These are phyloP conservation scores for Astathelohania contejeani DNA, from an alignment of 371 early-diverging fungal genomes.

Conservation along the genomic window DNA sequence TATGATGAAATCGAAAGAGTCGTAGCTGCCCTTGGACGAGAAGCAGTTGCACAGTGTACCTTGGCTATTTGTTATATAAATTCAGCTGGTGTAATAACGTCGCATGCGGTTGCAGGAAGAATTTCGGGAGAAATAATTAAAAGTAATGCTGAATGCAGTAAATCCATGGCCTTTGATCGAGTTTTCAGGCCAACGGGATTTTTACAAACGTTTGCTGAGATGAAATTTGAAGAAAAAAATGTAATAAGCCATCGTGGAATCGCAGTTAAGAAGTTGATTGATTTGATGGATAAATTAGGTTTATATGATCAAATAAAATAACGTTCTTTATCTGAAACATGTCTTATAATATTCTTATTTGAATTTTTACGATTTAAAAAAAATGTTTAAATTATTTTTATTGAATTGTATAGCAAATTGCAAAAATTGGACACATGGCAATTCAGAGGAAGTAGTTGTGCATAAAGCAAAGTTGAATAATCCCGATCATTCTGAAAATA, in stretches of 20 bases:
- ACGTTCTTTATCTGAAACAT: too few species aligned
- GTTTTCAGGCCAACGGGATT: conserved; percentile 7
- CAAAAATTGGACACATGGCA: too few species aligned
- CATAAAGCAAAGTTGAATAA: too few species aligned
- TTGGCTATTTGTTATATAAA: conserved; percentile 13
- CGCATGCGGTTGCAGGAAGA: conserved; percentile 11
- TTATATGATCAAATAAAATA: too few species aligned
- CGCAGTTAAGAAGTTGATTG: conserved; percentile 11
- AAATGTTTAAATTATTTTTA: too few species aligned
- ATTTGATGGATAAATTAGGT: not conserved
- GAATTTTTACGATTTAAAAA: too few species aligned
- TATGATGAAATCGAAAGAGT: conserved; percentile 14
- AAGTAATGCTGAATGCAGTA: not conserved
- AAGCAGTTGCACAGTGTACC: not conserved
- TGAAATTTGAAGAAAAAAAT: conserved; percentile 15
- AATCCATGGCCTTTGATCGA: conserved; percentile 8
- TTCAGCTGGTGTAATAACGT: conserved; percentile 5
- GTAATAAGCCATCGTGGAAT: conserved; percentile 12
- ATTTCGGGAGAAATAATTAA: conserved; percentile 12
- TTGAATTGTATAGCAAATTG: too few species aligned
- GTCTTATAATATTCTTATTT: too few species aligned
- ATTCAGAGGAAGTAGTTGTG: too few species aligned
- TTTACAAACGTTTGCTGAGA: conserved; percentile 7
- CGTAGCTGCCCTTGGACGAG: conserved; percentile 18
- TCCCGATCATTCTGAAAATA: too few species aligned